phyloP scores from a whole-genome alignment of 2,329 filamentous ascomycete genomes.

The Fusarium succisae region DNA sequence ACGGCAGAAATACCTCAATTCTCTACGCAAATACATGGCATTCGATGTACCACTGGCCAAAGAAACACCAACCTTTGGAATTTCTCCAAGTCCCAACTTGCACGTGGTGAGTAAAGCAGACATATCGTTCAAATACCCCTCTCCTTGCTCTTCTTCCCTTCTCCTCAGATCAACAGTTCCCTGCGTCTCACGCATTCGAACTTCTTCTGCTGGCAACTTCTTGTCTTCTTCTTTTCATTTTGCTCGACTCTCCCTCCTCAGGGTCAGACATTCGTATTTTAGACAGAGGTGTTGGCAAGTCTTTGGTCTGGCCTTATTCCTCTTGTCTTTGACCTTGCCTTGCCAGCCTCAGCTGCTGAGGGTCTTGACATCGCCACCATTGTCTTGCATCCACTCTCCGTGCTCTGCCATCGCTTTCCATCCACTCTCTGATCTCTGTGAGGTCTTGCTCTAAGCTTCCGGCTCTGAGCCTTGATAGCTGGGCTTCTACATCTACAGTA shows the following conservation, averaged over 20 bases:
- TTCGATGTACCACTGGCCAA: background rate
- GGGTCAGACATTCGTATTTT: background rate
- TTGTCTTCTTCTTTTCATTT: background rate
- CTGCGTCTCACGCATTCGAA: background rate
- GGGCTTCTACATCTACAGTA: no score
- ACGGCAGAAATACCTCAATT: accelerated
- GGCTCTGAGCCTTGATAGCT: background rate
- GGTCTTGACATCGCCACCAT: background rate
- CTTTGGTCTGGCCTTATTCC: background rate
- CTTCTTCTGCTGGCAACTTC: background rate
- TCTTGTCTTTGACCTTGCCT: background rate
- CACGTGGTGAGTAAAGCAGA: background rate
- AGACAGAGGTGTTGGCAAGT: background rate
- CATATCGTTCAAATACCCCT: background rate
- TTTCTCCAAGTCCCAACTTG: background rate
- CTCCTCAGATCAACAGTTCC: background rate
- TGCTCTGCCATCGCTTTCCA: background rate
- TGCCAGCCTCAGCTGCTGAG: background rate
- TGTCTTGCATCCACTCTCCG: accelerated
- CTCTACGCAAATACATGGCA: background rate
- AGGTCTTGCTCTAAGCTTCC: background rate
- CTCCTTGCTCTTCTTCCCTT: background rate
- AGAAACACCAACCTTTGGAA: background rate
- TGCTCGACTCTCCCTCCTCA: background rate
- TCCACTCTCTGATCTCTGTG: background rate